A percentile compares a stretch with the other conserved stretches of the same genome.
These are phyloP conservation scores for Plantago coronopus DNA, from an alignment of 305 asterid species.

Conservation along the genomic window DNA sequence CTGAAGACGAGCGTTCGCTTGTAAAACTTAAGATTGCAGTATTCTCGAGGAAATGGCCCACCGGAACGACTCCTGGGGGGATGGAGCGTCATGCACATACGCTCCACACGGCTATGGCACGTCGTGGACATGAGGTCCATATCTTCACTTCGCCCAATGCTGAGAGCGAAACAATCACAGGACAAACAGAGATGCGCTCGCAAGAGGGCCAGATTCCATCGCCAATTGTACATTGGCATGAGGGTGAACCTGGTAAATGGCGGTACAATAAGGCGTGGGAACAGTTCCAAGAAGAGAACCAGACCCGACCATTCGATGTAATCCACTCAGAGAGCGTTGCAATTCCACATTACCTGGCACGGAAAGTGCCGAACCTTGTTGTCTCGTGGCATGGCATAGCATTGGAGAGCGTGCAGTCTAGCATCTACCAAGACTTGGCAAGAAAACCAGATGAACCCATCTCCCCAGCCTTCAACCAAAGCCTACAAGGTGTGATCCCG, in stretches of 20 bases:
- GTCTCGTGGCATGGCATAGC: slow-evolving; percentile 96
- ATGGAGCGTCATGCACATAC: slow-evolving; percentile 94
- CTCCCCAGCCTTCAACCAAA: slow-evolving; percentile 46
- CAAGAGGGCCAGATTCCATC: slow-evolving; percentile 9
- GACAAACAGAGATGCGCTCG: slow-evolving; percentile 9
- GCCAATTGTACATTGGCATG: slow-evolving; percentile 67
- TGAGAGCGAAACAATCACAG: background rate
- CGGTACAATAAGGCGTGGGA: slow-evolving; percentile 79
- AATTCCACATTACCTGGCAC: slow-evolving; percentile 59
- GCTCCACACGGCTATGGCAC: slow-evolving; percentile 60
- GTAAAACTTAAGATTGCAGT: slow-evolving; percentile 57
- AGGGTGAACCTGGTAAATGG: slow-evolving; percentile 71
- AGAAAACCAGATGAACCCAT: slow-evolving; percentile 46
- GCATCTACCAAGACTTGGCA: slow-evolving; percentile 62
- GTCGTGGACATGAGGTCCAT: slow-evolving; percentile 68
- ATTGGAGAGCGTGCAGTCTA: slow-evolving; percentile 76
- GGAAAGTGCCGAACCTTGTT: slow-evolving; percentile 46
- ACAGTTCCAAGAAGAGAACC: slow-evolving; percentile 49
- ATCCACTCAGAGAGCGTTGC: slow-evolving; percentile 89
- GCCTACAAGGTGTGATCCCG: slow-evolving; percentile 61
- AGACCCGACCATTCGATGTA: slow-evolving; percentile 43
- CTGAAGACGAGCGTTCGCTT: slow-evolving; percentile 25
- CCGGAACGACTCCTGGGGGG: slow-evolving; percentile 61
- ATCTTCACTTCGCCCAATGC: slow-evolving; percentile 64
- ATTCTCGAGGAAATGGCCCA: slow-evolving; percentile 92